Conservation (phyloP, 345 rosid species). For the Camelina hispida region DNA sequence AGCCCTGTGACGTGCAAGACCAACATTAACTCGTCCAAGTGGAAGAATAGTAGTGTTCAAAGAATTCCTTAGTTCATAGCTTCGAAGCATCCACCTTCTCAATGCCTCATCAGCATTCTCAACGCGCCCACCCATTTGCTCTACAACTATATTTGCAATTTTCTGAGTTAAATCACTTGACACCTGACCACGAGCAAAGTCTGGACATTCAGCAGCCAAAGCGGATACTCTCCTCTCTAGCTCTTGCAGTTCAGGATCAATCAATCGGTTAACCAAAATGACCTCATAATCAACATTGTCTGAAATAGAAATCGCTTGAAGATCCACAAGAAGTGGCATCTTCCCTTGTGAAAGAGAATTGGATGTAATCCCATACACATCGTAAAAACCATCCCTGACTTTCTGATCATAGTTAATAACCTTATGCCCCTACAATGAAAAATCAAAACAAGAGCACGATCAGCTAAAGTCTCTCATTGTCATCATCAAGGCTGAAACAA, state of each 20-base stretch:
- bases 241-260: slow-evolving; percentile 75
- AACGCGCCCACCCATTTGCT: slow-evolving; percentile 93
- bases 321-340: slow-evolving; percentile 88
- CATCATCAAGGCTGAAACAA: slow-evolving; percentile 15
- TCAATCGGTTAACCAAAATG: slow-evolving; percentile 73
- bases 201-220: slow-evolving; percentile 56
- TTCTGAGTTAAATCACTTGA: slow-evolving; percentile 71
- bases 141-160: slow-evolving; percentile 89
- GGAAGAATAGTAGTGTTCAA: slow-evolving; percentile 73
- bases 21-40: slow-evolving; percentile 82
- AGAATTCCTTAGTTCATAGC: slow-evolving; percentile 62
- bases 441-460: slow-evolving; percentile 1
- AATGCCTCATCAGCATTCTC: slow-evolving; percentile 82
- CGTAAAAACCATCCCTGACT: slow-evolving; percentile 90
- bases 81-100: slow-evolving; percentile 72
- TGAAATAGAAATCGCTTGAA: slow-evolving; percentile 67
- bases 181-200: slow-evolving; percentile 50
- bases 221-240: slow-evolving; percentile 64
- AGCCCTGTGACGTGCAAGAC: slow-evolving; percentile 97
- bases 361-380: slow-evolving; percentile 70
- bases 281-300: slow-evolving; percentile 78
- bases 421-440: slow-evolving; percentile 69
- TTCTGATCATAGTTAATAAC: slow-evolving; percentile 84
- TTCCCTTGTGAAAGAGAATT: slow-evolving; percentile 64
- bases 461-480: slow-evolving; percentile 29